Base-by-base conservation (phyloP, 2,329 filamentous ascomycete genomes). In the Alternaria brassicae region DNA sequence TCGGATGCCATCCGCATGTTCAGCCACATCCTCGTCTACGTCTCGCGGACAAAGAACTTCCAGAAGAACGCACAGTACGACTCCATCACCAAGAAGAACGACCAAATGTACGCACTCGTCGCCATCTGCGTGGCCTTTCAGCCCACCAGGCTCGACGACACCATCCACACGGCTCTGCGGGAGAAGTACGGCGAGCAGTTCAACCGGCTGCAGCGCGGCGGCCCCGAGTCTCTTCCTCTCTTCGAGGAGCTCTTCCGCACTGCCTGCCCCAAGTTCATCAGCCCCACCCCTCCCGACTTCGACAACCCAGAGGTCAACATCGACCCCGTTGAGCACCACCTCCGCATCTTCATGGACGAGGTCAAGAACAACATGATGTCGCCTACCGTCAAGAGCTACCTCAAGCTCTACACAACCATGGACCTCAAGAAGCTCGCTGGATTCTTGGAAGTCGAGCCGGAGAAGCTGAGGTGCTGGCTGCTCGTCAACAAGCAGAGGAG, bases 141-240 rank as follows among this genome's bases (percentile, higher is more conserved):
- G 82, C 95, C 95, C 59, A 98, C 94, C 57, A 89, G 95, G 72
- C 88, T 99, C 73, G 95, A 99, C 79, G 95, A 99, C 85, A 98
- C 94, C 77, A 97, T 99, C 83, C 95, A 99, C 88, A 96, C 92
- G 62, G 93, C 94, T 64, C 89, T 99, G 54, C 89, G 95, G 66
- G 95, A 99, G 86, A 99, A 99, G 88, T 99, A 97, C 81, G 95
- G 95, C 74, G 95, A 99, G 82, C 93, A 98, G 84, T 92, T 99
- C 73, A 89, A 92, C 73, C 93, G 94, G 83, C 89, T 99, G 81
- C 95, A 99, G 85, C 92, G 93, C 67, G 95, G 95, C 73, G 95
- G 95, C 32, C 93, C 94, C 65, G 95, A 99, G 74, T 91, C 93
- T 41, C 91, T 99, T 25, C 94, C 93, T 68, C 89, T 99, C 75